Base-by-base conservation (phyloP, 352 stramenopile species). In the Paralagenidium karlingii region DNA sequence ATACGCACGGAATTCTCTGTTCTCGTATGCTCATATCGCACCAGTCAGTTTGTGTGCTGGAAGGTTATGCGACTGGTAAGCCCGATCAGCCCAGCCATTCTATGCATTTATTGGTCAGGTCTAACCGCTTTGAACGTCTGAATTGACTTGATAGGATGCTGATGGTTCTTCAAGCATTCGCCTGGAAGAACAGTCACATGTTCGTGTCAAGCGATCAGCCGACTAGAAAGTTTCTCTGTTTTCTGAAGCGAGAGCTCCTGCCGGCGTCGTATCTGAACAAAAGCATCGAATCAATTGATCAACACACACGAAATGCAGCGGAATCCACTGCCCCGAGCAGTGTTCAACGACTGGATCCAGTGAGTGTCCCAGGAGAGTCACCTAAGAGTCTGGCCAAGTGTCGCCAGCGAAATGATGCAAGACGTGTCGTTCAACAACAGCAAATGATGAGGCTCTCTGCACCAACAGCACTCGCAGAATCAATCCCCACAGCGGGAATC, bases 31-130 rank as follows among this genome's bases (percentile, higher is more conserved):
- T 2, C 58, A 81, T 26, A 77, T 96, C 13, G 57, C 47, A 0
- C 68, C 79, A 6, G 80, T 96, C 41, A 94, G 80, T 51, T 75
- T 63, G 5, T 89, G 81, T 26, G 84, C 86, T 0, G 81, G 78
- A 1, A 71, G 75, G 21, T 87, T 96, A 34, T 96, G 86, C 43
- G 82, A 88, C n/a, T 96, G 84, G 76, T 80, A 51, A n/a, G 43
- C 3, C 8, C 9, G 15, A 21, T 25, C 9, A 3, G 5, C 40
- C 8, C 25, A 3, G 27, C 18, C 19, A 20, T 24, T 12, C 12
- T n/a, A n/a, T n/a, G n/a, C n/a, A n/a, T n/a, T n/a, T n/a, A n/a
- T n/a, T n/a, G n/a, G n/a, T n/a, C n/a, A n/a, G n/a, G n/a, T n/a
- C n/a, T n/a, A n/a, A n/a, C n/a, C n/a, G n/a, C n/a, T n/a, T n/a